These are phyloP conservation scores for Knoxia roxburghii DNA, from an alignment of 257 asterid genomes.

Conservation along the genomic window DNA sequence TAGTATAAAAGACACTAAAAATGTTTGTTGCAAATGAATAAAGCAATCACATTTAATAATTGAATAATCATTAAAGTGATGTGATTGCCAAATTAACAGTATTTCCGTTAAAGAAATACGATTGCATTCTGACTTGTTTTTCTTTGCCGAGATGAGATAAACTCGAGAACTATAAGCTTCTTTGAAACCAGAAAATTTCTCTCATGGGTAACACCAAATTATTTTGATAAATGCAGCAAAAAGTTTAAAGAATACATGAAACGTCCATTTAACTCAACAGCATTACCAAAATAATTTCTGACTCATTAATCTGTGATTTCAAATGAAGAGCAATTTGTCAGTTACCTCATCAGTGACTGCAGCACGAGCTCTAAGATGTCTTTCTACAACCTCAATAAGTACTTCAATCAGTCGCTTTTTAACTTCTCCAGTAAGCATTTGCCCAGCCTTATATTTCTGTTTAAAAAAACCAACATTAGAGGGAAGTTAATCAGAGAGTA, in stretches of 20 bases:
- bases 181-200: background rate
- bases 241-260: no score
- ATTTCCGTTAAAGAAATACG: no score
- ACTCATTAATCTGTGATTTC: background rate
- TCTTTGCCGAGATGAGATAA: no score
- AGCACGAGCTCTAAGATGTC: constrained; percentile 75
- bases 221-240: background rate
- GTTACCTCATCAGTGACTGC: constrained; percentile 91
- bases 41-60: no score
- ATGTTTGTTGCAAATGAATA: no score
- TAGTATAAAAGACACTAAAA: no score
- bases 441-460: constrained; percentile 93
- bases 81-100: no score
- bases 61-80: no score
- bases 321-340: constrained; percentile 1
- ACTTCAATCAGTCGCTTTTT: constrained; percentile 68
- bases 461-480: constrained; percentile 15
- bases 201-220: background rate
- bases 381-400: constrained; percentile 70
- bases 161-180: background rate
- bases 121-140: no score
- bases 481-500: background rate
- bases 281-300: background rate
- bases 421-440: constrained; percentile 91
- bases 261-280: no score